Evolutionary conservation across 2,329 filamentous ascomycete species (phyloP).

Genomic region (Fusarium virguliforme): DNA sequence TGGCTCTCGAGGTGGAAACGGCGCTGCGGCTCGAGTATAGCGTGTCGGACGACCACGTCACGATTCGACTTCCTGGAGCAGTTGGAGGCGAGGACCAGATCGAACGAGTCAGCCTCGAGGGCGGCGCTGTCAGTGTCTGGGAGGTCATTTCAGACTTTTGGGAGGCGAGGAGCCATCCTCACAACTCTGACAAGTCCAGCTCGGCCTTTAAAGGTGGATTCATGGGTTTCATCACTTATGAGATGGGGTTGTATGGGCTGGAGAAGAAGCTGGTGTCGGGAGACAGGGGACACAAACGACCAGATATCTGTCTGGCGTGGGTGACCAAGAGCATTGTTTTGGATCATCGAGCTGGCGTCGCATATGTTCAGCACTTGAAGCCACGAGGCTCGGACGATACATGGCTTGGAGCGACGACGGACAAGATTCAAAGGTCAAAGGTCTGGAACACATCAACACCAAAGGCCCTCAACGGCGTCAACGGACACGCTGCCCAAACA

Average conservation of each 20-base stretch:
- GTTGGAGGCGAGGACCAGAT: slow-evolving; percentile 10
- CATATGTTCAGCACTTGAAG: slow-evolving; percentile 73
- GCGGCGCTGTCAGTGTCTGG: slow-evolving; percentile 63
- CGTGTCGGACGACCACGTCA: slow-evolving; percentile 62
- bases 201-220: slow-evolving; percentile 85
- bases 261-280: slow-evolving; percentile 51
- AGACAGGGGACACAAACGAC: slow-evolving; percentile 61
- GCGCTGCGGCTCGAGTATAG: slow-evolving; percentile 73
- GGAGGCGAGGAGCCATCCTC: slow-evolving; percentile 50
- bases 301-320: slow-evolving; percentile 84
- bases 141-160: slow-evolving; percentile 66
- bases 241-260: slow-evolving; percentile 75
- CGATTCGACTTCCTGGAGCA: slow-evolving; percentile 48
- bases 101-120: slow-evolving; percentile 44
- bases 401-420: slow-evolving; percentile 54
- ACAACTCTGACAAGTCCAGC: slow-evolving; percentile 32
- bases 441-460: slow-evolving; percentile 52
- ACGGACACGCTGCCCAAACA: slow-evolving; percentile 10
- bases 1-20: slow-evolving; percentile 75
- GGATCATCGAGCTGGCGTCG: slow-evolving; percentile 75
- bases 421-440: slow-evolving; percentile 54
- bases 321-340: slow-evolving; percentile 83
- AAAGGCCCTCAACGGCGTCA: slow-evolving; percentile 19
- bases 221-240: slow-evolving; percentile 88
- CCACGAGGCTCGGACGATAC: slow-evolving; percentile 48